phyloP scores from a whole-genome alignment of 805 yeast genomes.

The Teunomyces lycoperdinae region DNA sequence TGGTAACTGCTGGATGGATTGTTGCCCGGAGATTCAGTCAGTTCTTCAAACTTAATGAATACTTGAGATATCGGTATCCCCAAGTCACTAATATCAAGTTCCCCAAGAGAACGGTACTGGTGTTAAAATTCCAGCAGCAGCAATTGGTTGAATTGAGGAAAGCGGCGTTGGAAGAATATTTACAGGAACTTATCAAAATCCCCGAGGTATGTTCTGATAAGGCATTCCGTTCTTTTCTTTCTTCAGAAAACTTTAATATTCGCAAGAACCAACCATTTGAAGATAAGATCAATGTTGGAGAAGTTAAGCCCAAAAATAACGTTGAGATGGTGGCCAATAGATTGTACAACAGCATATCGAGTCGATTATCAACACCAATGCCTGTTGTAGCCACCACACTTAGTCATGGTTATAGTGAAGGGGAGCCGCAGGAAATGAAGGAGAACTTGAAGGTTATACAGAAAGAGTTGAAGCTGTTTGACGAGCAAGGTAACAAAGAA shows the following conservation, averaged over 20 bases:
- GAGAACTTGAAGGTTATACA: slow-evolving; percentile 48
- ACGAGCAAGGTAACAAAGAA: slow-evolving; percentile 31
- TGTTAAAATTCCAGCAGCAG: slow-evolving; percentile 68
- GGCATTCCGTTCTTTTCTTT: slow-evolving; percentile 71
- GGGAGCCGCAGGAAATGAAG: slow-evolving; percentile 14
- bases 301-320: slow-evolving; percentile 10
- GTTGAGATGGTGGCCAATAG: slow-evolving; percentile 33
- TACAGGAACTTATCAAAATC: slow-evolving; percentile 53
- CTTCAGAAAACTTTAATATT: slow-evolving; percentile 58
- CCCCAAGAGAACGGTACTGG: slow-evolving; percentile 58
- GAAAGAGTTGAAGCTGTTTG: slow-evolving; percentile 51
- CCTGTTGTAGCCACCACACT: slow-evolving; percentile 1
- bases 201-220: slow-evolving; percentile 73
- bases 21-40: slow-evolving; percentile 89
- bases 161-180: slow-evolving; percentile 57
- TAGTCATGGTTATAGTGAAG: neutral
- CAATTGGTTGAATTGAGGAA: slow-evolving; percentile 64
- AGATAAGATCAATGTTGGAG: slow-evolving; percentile 3
- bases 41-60: slow-evolving; percentile 67
- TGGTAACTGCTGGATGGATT: slow-evolving; percentile 74
- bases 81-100: slow-evolving; percentile 48
- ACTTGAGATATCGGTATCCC: slow-evolving; percentile 53
- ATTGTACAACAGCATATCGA: slow-evolving; percentile 30
- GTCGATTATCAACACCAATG: slow-evolving; percentile 7
- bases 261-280: slow-evolving; percentile 29